Base-by-base conservation (phyloP, 2,329 filamentous ascomycete species). In the Trichoderma oligosporum region DNA sequence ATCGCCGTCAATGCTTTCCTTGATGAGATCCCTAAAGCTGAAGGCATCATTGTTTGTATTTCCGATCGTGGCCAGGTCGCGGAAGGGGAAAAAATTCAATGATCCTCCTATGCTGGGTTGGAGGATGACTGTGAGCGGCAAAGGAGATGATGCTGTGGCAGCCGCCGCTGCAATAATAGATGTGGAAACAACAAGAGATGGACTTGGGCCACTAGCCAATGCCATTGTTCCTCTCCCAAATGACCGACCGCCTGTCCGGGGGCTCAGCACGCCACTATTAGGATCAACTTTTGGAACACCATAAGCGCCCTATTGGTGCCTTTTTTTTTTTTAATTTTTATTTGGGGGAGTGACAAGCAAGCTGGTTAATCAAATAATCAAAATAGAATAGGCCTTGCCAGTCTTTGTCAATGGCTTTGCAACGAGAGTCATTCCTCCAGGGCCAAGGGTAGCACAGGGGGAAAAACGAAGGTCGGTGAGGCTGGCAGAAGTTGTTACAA, bases 71-170 rank as follows among this genome's bases (percentile, higher is more conserved):
- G 65, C 68, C 31, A 73, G 67, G 60, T 73, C 71, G 51, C 70
- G 60, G 41, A 73, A 74, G 20, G 71, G 71, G 56, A 69, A 74
- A 62, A 74, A 74, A 63, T 71, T 68, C 0, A 66, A 65, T 4
- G 68, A 69, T 56, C 68, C 70, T 18, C 67, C 67, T 12, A 73
- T 66, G 55, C 61, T 63, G 46, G 61, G 47, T 31, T 63, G 65
- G 52, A 73, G 57, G 41, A 70, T 60, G 33, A 73, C 61, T 9
- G 61, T 65, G 16, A 72, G 65, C 4, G 56, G 38, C 53, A 54
- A 22, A 16, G 47, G 38, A 8, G 56, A 58, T n/a, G n/a, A n/a
- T n/a, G n/a, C n/a, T n/a, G n/a, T n/a, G n/a, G 25, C 31, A 18
- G n/a, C n/a, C 8, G 69, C 63, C 6, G 62, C 64, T 6, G 65